Conservation (phyloP, 352 stramenopile species). For the Phytophthora sp. region DNA sequence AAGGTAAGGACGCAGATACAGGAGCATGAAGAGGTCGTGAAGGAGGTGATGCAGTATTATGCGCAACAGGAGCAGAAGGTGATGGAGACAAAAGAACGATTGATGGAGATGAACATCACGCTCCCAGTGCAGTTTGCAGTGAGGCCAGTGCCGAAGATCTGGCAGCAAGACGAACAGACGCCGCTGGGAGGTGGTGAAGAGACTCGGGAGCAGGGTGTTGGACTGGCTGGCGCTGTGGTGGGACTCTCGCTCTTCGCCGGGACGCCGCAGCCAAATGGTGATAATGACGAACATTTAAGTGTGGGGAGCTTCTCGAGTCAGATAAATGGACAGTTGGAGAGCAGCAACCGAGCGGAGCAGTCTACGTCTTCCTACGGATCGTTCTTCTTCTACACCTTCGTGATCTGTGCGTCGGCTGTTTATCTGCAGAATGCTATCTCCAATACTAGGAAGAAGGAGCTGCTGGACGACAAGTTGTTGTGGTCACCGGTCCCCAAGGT, state of each 20-base stretch:
- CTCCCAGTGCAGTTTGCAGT: constrained; percentile 32
- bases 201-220: neutral
- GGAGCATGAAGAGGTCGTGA: constrained; percentile 32
- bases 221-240: constrained; percentile 4
- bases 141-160: constrained; percentile 8
- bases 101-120: constrained; percentile 36
- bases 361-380: constrained; percentile 10
- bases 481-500: constrained; percentile 50
- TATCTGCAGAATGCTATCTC: constrained; percentile 42
- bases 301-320: constrained; percentile 19
- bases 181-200: neutral
- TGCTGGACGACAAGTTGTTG: constrained; percentile 21
- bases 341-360: neutral
- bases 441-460: constrained; percentile 17
- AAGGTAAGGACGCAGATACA: constrained; percentile 23
- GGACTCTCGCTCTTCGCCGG: constrained; percentile 16
- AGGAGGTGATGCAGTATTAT: constrained; percentile 35
- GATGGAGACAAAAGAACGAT: constrained; percentile 25
- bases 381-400: constrained; percentile 46
- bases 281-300: constrained; percentile 14
- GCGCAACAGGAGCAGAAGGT: constrained; percentile 34
- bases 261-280: constrained; percentile 8
- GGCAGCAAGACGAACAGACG: constrained; percentile 10
- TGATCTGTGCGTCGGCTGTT: constrained; percentile 31
- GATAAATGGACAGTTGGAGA: neutral